Evolutionary conservation across 2,329 filamentous ascomycete species (phyloP).

Genomic region (Alternaria infectoria): DNA sequence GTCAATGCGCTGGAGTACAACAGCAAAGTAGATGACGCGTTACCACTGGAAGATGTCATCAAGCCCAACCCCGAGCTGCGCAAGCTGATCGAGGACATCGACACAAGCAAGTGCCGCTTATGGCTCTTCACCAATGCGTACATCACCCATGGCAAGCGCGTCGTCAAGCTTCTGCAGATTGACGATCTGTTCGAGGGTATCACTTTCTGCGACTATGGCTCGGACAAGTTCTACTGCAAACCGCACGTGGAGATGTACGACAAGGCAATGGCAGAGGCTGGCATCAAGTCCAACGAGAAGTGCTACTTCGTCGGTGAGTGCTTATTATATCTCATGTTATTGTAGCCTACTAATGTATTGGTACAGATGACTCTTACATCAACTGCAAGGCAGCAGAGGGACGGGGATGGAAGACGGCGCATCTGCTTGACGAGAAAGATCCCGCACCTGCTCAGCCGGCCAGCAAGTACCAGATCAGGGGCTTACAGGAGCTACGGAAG

Average conservation of each 20-base stretch:
- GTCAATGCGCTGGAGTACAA: slow-evolving; percentile 97
- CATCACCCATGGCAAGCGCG: slow-evolving; percentile 81
- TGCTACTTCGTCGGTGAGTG: slow-evolving; percentile 92
- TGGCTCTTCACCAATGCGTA: slow-evolving; percentile 99
- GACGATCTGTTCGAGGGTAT: slow-evolving; percentile 93
- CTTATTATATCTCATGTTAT: not conserved
- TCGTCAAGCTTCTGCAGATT: slow-evolving; percentile 79
- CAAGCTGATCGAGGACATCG: slow-evolving; percentile 79
- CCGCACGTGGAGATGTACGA: slow-evolving; percentile 81
- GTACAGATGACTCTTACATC: slow-evolving; percentile 78
- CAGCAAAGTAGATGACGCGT: slow-evolving; percentile 87
- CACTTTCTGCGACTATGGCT: slow-evolving; percentile 89
- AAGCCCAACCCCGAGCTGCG: slow-evolving; percentile 78
- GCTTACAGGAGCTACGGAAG: slow-evolving; percentile 75
- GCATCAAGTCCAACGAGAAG: slow-evolving; percentile 68
- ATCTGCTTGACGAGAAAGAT: slow-evolving; percentile 81
- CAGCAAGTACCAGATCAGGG: slow-evolving; percentile 75
- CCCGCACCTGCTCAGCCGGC: slow-evolving; percentile 67
- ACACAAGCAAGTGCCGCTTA: slow-evolving; percentile 79
- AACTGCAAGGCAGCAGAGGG: slow-evolving; percentile 81
- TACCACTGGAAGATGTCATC: slow-evolving; percentile 85
- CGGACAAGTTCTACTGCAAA: slow-evolving; percentile 81
- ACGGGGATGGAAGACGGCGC: slow-evolving; percentile 84
- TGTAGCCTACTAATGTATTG: slow-evolving; percentile 13
- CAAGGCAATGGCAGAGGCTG: slow-evolving; percentile 88